Evolutionary conservation across 192 early-diverging fungal genomes (phyloP), one percentile per base, ranked within the genome.

Genomic region (Gonapodya prolifera): DNA sequence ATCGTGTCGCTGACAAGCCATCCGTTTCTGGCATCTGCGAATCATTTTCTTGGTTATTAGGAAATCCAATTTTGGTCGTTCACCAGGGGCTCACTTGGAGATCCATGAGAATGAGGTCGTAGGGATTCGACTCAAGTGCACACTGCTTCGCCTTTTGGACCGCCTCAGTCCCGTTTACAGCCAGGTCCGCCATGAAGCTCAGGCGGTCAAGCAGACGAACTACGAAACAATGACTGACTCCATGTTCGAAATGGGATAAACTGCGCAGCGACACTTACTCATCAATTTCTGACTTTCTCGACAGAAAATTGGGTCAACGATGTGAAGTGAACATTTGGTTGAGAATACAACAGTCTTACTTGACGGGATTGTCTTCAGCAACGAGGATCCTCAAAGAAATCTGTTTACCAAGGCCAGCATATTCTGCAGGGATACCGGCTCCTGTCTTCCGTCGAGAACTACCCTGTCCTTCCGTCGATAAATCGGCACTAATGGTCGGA

Each of bases 281-380:
- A 61, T 61, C 45, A 61, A 23, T 23, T 61, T 61, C 23, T 61
- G 45, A 23, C 45, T 61, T 8, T 16, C 23, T 23, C 8, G 23
- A 61, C 8, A 61, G 45, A 61, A 8, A 23, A 61, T n/a, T n/a
- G n/a, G n/a, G n/a, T n/a, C n/a, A n/a, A n/a, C n/a, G n/a, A n/a
- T n/a, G n/a, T n/a, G n/a, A n/a, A n/a, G n/a, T n/a, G n/a, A n/a
- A n/a, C n/a, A n/a, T n/a, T n/a, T n/a, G n/a, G n/a, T 61, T 8
- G 8, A 61, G 45, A 23, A 61, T 16, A 23, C 45, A 61, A 8
- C 45, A 16, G 8, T 16, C 45, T 8, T 23, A 61, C 45, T 96
- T 96, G 70, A 96, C 92, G 70, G 91, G 83, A 75, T 96, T 94
- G 78, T 94, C 94, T 81, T 94, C 94, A 1, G 91, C 93, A 35